A percentile compares a stretch with the other conserved stretches of the same genome.
Conservation (phyloP, 2,329 filamentous ascomycete species). For the Ophiostoma tasmaniense region DNA sequence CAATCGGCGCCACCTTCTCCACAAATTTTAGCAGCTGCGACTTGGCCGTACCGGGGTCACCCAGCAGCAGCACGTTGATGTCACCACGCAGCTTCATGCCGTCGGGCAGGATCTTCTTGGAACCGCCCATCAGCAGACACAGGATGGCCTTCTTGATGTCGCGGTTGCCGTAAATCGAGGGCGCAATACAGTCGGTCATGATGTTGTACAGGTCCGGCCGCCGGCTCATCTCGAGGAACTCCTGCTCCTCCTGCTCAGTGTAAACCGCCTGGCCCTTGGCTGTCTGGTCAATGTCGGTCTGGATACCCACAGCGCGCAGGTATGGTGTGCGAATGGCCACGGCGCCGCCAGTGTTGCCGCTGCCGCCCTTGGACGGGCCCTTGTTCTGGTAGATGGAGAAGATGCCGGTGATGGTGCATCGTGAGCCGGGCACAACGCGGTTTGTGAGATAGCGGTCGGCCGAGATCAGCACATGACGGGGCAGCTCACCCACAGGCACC, state of each 20-base stretch:
- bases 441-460: constrained; percentile 96
- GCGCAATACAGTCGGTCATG: constrained; percentile 87
- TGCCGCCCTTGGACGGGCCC: constrained; percentile 53
- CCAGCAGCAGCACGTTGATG: constrained; percentile 92
- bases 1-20: constrained; percentile 89
- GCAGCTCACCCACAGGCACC: constrained; percentile 91
- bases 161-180: constrained; percentile 90
- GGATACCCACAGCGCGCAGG: constrained; percentile 83
- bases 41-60: constrained; percentile 96
- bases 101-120: constrained; percentile 94
- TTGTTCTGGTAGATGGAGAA: constrained; percentile 98
- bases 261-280: constrained; percentile 78
- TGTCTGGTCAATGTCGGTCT: constrained; percentile 81
- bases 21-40: constrained; percentile 97
- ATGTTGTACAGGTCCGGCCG: constrained; percentile 85
- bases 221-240: constrained; percentile 85
- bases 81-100: constrained; percentile 97
- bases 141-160: constrained; percentile 98
- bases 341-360: constrained; percentile 62
- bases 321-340: constrained; percentile 96
- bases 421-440: constrained; percentile 85
- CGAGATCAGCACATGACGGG: constrained; percentile 87
- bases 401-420: constrained; percentile 92
- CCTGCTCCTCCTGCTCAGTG: constrained; percentile 92
- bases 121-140: constrained; percentile 85